Evolutionary conservation across 306 rosid genomes (phyloP), one percentile per base, ranked within the genome.

Genomic region (barrel medic (Medicago truncatula)): DNA sequence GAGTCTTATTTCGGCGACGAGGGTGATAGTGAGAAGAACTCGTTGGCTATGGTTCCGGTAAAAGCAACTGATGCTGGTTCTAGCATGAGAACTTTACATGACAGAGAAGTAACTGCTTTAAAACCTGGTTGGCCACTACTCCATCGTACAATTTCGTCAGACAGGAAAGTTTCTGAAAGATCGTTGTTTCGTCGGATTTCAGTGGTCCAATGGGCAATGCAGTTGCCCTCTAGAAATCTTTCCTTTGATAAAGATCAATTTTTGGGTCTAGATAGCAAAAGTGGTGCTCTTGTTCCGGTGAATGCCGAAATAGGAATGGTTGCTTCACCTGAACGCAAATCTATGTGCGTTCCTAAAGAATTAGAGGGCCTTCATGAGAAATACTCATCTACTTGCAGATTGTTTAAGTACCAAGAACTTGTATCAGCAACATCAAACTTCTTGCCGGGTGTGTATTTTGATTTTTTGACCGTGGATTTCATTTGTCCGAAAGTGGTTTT

Each of bases 101-200:
- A 82, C 41, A 78, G 70, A 44, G 80, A 71, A 57, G 65, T 20
- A 76, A 72, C 87, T n/a, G 88, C 88, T 77, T 73, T 28, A 41
- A 89, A 83, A 79, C 98, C 97, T 0, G 99, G 99, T 72, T 96
- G 99, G 99, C 99, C 99, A 7, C 76, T 96, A 67, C 98, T 92
- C 38, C 92, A 80, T n/a, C 76, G 79, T 47, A 77, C 76, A 9
- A 61, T 69, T 77, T 61, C 67, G 7, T 60, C 89, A 2, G 85
- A 79, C n/a, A 61, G 36, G 40, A 80, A 54, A 59, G 28, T 58
- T 74, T 58, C 83, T 0, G 78, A 78, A 28, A 73, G 83, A 73
- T 78, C 87, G 10, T 3, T 16, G 79, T 60, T 74, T 15, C 82
- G 71, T 83, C 80, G 75, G 84, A 85, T 90, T 85, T 89, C 98